Evolutionary conservation across 139 green algal species (phyloP), one percentile per base, ranked within the genome.

Genomic region (Volvox africanus): DNA sequence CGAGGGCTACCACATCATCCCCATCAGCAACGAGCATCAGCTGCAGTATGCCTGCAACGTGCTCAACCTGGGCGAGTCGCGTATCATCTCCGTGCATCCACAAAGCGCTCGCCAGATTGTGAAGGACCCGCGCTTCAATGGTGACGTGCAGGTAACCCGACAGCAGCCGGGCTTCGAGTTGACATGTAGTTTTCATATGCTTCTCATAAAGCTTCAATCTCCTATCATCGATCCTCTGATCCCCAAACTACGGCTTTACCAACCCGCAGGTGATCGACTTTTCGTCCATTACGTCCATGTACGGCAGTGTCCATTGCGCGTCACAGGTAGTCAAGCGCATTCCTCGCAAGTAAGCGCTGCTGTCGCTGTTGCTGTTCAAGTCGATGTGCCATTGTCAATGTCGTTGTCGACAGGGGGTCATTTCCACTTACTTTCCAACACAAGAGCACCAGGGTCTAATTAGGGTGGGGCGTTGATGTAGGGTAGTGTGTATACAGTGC

Each of bases 1-100:
- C 24, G 93, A 99, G 84, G 97, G 97, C 76, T 99, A 97, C 95
- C 80, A 96, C 91, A 99, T 99, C 93, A 98, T 99, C 88, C 97
- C 97, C 69, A 97, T 99, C 90, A 95, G 88, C 18, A 33, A 93
- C 83, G 91, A 97, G 85, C 91, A 99, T 92, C 97, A 99, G 95
- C 96, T 99, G 91, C 79, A 96, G 88, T 99, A 99, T 92, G 96
- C 93, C 78, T 98, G 96, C 95, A 98, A 98, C 91, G 91, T 96
- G 71, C 96, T 99, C 73, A 99, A 99, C 93, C 94, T 99, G 80
- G 98, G 98, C 77, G 94, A 97, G 80, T 92, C 93, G 71, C 93
- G 93, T 76, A 98, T 99, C 93, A 96, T 99, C 73, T 94, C 86
- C 21, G 97, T 98, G 80, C 96, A 99, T 93, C 61, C 94, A 30